These are phyloP conservation scores for Rhodotorula kratochvilovae DNA, from an alignment of 768 basidiomycete species.

Conservation along the genomic window DNA sequence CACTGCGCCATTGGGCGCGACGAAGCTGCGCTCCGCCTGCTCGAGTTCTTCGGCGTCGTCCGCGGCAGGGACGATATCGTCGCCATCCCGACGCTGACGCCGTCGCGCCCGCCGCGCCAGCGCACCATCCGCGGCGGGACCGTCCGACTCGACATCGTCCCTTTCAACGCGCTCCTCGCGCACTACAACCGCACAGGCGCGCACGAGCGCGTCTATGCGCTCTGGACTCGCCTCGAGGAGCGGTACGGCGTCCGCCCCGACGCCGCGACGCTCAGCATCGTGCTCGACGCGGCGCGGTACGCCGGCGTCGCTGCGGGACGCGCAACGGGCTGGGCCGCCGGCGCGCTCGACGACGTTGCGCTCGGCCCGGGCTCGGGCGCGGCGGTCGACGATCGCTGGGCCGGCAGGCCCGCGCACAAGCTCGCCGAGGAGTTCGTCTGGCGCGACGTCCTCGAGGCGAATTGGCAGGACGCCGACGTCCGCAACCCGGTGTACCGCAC, in stretches of 20 bases:
- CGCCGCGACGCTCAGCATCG: constrained; percentile 27
- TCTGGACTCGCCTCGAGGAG: not conserved
- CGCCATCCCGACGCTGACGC: not conserved
- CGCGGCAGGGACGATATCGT: not conserved
- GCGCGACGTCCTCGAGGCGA: constrained; percentile 20
- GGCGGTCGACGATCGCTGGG: constrained; percentile 30
- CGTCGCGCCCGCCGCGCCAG: not conserved
- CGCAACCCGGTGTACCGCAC: constrained; percentile 10
- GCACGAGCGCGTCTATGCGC: not conserved
- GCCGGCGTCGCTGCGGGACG: constrained; percentile 21
- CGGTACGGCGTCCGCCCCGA: constrained; percentile 25
- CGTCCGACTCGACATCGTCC: constrained; percentile 16
- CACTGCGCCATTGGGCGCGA: not conserved
- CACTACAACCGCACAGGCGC: not conserved
- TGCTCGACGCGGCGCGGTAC: constrained; percentile 32
- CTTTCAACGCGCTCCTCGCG: constrained; percentile 27
- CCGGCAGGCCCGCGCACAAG: constrained; percentile 14
- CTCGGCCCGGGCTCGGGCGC: not conserved
- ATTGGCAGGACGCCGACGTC: constrained; percentile 16
- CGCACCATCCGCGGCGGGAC: not conserved
- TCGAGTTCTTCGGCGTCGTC: constrained; percentile 2
- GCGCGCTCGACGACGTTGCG: not conserved
- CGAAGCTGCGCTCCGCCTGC: not conserved
- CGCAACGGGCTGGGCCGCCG: constrained; percentile 15
- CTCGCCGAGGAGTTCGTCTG: constrained; percentile 18